These are phyloP conservation scores for Cicer judaicum DNA, from an alignment of 306 rosid genomes.

Conservation along the genomic window DNA sequence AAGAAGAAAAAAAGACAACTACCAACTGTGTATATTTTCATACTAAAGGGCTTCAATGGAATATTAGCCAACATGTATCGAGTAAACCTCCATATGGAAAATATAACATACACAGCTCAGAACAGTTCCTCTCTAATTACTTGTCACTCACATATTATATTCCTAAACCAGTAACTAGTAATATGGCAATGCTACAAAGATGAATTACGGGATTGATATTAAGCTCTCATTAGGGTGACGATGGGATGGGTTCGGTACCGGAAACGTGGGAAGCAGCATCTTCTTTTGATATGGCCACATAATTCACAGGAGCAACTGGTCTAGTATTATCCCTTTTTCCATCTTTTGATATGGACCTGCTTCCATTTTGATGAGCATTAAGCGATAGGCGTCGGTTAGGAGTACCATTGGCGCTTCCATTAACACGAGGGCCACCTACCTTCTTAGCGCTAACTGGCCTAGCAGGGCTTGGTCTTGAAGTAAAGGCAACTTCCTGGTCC, in stretches of 20 bases:
- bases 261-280: constrained; percentile 83
- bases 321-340: constrained; percentile 68
- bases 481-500: constrained; percentile 76
- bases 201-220: constrained; percentile 44
- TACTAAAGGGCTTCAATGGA: constrained; percentile 38
- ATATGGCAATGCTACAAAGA: constrained; percentile 58
- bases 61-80: constrained; percentile 39
- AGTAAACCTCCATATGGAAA: constrained; percentile 48
- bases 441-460: constrained; percentile 77
- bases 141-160: constrained; percentile 57
- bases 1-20: neutral
- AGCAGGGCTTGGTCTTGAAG: constrained; percentile 85
- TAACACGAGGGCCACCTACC: constrained; percentile 77
- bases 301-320: constrained; percentile 81
- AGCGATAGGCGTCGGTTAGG: constrained; percentile 89
- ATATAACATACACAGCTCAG: constrained; percentile 48
- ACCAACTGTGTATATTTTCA: constrained; percentile 35
- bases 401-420: constrained; percentile 85
- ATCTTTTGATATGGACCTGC: constrained; percentile 73
- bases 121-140: constrained; percentile 48
- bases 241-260: constrained; percentile 68
- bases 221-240: constrained; percentile 66
- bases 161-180: constrained; percentile 63
- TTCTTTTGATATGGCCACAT: constrained; percentile 85
- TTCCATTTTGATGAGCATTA: constrained; percentile 85